These are phyloP conservation scores for Didymella segeticola DNA, from an alignment of 2,329 filamentous ascomycete genomes.

Conservation along the genomic window DNA sequence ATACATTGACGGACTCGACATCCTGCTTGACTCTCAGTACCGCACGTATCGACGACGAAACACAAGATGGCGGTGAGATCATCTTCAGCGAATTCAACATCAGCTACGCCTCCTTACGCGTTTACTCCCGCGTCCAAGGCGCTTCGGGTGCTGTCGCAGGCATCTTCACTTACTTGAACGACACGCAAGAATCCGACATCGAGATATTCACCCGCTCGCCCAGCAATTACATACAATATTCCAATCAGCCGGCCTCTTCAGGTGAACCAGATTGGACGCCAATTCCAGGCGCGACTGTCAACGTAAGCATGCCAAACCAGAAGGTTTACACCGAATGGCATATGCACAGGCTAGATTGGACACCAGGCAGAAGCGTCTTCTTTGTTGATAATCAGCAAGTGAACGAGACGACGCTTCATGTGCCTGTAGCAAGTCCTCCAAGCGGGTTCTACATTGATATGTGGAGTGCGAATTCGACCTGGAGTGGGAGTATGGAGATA, in stretches of 20 bases:
- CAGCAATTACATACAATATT: conserved; percentile 7
- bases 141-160: conserved; percentile 18
- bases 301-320: conserved; percentile 3
- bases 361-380: conserved; percentile 13
- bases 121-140: conserved; percentile 17
- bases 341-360: conserved; percentile 20
- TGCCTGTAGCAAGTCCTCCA: conserved; percentile 14
- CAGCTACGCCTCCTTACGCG: conserved; percentile 19
- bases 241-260: conserved; percentile 18
- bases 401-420: not conserved
- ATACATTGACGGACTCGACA: not conserved
- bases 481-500: conserved; percentile 14
- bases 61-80: conserved; percentile 12
- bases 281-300: conserved; percentile 19
- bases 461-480: conserved; percentile 17
- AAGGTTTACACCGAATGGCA: conserved; percentile 15
- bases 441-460: conserved; percentile 19
- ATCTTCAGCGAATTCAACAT: conserved; percentile 19
- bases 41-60: not conserved
- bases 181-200: conserved; percentile 21
- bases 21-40: conserved; percentile 15
- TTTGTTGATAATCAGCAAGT: conserved; percentile 18
- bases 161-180: conserved; percentile 22
- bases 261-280: conserved; percentile 9
- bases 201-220: conserved; percentile 16